These are phyloP conservation scores for Aureobasidium leucospermi DNA, from an alignment of 2,329 filamentous ascomycete species.

Conservation along the genomic window DNA sequence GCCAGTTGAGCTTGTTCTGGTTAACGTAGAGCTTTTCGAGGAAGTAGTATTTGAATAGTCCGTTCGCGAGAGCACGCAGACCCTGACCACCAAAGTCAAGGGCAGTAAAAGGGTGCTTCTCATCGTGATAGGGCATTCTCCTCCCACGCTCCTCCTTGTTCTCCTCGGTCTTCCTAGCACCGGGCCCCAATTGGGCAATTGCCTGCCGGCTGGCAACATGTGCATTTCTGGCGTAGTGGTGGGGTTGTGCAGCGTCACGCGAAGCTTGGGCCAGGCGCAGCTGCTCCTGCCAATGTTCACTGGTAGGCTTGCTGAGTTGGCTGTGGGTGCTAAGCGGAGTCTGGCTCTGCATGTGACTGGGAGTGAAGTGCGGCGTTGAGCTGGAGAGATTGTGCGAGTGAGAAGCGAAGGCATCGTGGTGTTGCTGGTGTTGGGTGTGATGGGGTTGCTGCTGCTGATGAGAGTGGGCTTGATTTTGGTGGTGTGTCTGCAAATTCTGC, in stretches of 20 bases:
- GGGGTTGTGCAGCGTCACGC: conserved; percentile 57
- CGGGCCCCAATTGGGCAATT: conserved; percentile 40
- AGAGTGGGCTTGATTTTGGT: conserved; percentile 36
- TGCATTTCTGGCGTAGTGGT: conserved; percentile 68
- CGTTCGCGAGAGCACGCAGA: conserved; percentile 68
- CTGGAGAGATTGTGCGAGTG: conserved; percentile 59
- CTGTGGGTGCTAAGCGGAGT: conserved; percentile 49
- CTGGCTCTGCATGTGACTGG: conserved; percentile 53
- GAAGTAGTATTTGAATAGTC: conserved; percentile 82
- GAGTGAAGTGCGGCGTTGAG: conserved; percentile 55
- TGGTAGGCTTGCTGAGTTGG: conserved; percentile 50
- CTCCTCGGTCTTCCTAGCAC: conserved; percentile 43
- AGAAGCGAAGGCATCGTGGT: conserved; percentile 50
- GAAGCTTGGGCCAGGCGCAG: conserved; percentile 71
- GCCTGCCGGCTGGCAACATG: conserved; percentile 64
- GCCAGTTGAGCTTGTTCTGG: conserved; percentile 75
- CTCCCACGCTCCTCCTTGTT: conserved; percentile 23
- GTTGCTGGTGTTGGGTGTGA: conserved; percentile 38
- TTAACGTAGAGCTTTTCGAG: conserved; percentile 87
- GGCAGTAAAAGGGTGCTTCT: conserved; percentile 46
- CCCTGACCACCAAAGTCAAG: conserved; percentile 96
- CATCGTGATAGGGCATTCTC: conserved; percentile 10
- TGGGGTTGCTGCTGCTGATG: conserved; percentile 47
- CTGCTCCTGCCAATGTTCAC: conserved; percentile 81
- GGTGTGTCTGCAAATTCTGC: conserved; percentile 21